Percentiles rank a stretch among this genome's conserved stretches.
These are phyloP conservation scores for Candida freyschussii DNA, from an alignment of 1,139 yeast genomes.

Conservation along the genomic window DNA sequence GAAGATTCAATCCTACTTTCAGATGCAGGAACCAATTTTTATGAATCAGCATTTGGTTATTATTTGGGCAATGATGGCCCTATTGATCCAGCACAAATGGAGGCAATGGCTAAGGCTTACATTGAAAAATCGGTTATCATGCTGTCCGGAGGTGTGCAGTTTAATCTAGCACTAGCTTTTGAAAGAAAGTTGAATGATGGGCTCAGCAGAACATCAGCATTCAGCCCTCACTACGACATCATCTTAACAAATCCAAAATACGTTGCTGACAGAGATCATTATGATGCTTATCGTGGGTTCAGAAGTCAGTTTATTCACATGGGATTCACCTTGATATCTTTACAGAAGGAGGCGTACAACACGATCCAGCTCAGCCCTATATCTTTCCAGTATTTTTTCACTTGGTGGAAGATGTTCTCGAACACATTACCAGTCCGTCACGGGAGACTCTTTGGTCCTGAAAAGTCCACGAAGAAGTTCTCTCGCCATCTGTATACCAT, in stretches of 20 bases:
- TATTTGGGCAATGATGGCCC: conserved; percentile 35
- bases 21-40: conserved; percentile 35
- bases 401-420: conserved; percentile 81
- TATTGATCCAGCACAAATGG: conserved; percentile 18
- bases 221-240: conserved; percentile 69
- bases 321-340: conserved; percentile 65
- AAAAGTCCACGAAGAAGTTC: conserved; percentile 49
- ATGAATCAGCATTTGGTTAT: conserved; percentile 49
- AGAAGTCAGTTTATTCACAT: conserved; percentile 76
- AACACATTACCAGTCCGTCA: conserved; percentile 72
- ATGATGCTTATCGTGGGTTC: conserved; percentile 78
- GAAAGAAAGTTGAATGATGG: conserved; percentile 39
- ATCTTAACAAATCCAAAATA: conserved; percentile 58
- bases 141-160: conserved; percentile 56
- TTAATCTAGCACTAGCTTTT: conserved; percentile 54
- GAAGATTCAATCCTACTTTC: conserved; percentile 41
- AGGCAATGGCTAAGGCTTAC: conserved; percentile 23
- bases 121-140: conserved; percentile 52
- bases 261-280: conserved; percentile 39
- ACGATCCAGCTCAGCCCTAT: conserved; percentile 74
- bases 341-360: conserved; percentile 45
- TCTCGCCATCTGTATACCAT: conserved; percentile 75
- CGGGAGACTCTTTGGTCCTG: conserved; percentile 60
- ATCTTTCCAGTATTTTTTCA: conserved; percentile 60
- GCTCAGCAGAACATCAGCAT: conserved; percentile 43